phyloP scores from a whole-genome alignment of 257 asterid species.

The Salvia hispanica region DNA sequence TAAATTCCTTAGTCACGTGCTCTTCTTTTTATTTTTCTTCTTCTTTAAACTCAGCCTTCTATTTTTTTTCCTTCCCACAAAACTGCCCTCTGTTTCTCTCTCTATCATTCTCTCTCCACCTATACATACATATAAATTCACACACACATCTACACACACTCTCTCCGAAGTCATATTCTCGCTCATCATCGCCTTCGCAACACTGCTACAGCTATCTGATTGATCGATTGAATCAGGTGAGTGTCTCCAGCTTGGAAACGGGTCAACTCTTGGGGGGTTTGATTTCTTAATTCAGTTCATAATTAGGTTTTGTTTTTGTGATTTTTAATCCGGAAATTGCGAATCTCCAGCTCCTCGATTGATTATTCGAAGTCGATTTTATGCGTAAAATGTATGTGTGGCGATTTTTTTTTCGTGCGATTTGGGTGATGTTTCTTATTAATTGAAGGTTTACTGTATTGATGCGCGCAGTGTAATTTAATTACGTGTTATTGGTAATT shows the following conservation, averaged over 20 bases:
- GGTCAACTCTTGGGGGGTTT: conserved; percentile 54
- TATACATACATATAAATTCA: conserved; percentile 31
- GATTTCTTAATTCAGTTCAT: conserved; percentile 32
- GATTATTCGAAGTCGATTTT: conserved; percentile 19
- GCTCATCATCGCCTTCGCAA: conserved; percentile 16
- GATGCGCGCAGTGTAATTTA: conserved; percentile 22
- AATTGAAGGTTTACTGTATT: conserved; percentile 6
- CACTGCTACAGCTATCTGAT: conserved; percentile 20
- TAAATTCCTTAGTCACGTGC: conserved; percentile 41
- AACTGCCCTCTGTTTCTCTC: conserved; percentile 25
- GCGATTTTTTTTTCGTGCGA: not conserved
- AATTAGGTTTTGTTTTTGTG: conserved; percentile 14
- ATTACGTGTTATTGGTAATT: conserved; percentile 1
- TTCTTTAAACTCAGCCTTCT: conserved; percentile 45
- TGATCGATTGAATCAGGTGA: conserved; percentile 39
- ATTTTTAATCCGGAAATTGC: conserved; percentile 27
- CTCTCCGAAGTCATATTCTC: conserved; percentile 3
- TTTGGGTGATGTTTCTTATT: conserved; percentile 18
- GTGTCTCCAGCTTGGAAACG: conserved; percentile 39
- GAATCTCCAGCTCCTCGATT: conserved; percentile 34
- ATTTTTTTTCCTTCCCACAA: conserved; percentile 30
- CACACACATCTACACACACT: conserved; percentile 29
- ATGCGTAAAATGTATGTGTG: not conserved
- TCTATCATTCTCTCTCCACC: conserved; percentile 18
- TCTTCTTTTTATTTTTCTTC: conserved; percentile 32